Base-by-base conservation (phyloP, 164 flowering plant species). In the Santalum album region DNA sequence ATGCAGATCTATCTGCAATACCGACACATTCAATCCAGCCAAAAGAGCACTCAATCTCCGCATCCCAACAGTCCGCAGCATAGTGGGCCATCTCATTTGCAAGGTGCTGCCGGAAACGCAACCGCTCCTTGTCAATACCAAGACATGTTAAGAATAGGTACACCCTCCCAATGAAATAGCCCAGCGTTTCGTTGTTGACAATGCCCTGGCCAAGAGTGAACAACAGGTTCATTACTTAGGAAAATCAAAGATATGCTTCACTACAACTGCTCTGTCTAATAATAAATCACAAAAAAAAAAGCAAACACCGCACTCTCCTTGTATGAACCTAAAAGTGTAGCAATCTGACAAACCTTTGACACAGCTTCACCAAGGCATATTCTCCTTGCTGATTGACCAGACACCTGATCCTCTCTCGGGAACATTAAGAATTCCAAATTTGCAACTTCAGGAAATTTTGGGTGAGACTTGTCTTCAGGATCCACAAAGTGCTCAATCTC, bases 61-160 rank as follows among this genome's bases (percentile, higher is more conserved):
- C 99, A 78, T 90, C 99, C 99, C 99, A 92, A 65, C 99, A 92
- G 62, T 92, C 97, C 22, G 91, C 91, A 53, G 97, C 97, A 83
- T 94, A 94, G 58, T 94, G 97, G 32, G 99, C 96, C 99, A 92
- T 92, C 73, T 92, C 99, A 64, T 92, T 89, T 29, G 95, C 85
- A 49, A 92, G 86, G 65, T 89, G 99, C 70, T 92, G 99, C 34
- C 97, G 74, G 64, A 92, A 92, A 19, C 97, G 76, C 54, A 92
- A 69, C 0, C 99, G 78, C 21, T 85, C 82, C 58, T 83, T 77
- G 64, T 85, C 88, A 50, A 94, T 87, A 17, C 97, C 99, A 51
- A 94, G 88, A 23, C 54, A 54, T 12, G 97, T 87, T 23, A 94
- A 71, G 73, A 94, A 94, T 2, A 87, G 76, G 63, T 87, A 94